Conservation (phyloP, 768 basidiomycete genomes). For the Russula brevipes region DNA sequence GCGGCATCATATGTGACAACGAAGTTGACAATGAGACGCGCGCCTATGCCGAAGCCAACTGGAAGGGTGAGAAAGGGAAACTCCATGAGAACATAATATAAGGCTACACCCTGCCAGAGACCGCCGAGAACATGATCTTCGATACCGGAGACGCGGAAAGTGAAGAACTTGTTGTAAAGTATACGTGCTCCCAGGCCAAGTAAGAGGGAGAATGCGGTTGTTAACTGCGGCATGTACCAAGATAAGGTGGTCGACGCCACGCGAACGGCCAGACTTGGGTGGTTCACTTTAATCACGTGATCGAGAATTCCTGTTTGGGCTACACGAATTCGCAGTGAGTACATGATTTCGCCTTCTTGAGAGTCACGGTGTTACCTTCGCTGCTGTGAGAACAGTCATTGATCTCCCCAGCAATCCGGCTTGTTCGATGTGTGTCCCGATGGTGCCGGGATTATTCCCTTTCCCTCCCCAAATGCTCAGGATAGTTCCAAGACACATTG, state of each 20-base stretch:
- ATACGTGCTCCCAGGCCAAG: conserved; percentile 73
- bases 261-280: neutral
- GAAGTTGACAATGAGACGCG: conserved; percentile 64
- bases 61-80: conserved; percentile 49
- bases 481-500: too few relatives aligned
- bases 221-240: conserved; percentile 37
- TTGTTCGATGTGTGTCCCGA: too few relatives aligned
- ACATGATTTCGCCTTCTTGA: too few relatives aligned
- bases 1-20: conserved; percentile 47
- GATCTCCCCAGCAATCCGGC: too few relatives aligned
- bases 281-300: conserved; percentile 24
- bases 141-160: conserved; percentile 40
- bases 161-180: conserved; percentile 52
- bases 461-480: too few relatives aligned
- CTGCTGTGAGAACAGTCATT: too few relatives aligned
- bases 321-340: too few relatives aligned
- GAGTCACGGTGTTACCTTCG: too few relatives aligned
- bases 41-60: conserved; percentile 52
- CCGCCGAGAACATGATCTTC: conserved; percentile 63
- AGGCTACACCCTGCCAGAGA: conserved; percentile 68
- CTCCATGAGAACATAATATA: conserved; percentile 60
- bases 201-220: conserved; percentile 62
- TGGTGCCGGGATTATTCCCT: too few relatives aligned
- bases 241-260: neutral
- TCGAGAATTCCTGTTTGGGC: neutral